A percentile compares a stretch with the other conserved stretches of the same genome.
These are phyloP conservation scores for Boechera retrofracta DNA, from an alignment of 345 rosid species.

Conservation along the genomic window DNA sequence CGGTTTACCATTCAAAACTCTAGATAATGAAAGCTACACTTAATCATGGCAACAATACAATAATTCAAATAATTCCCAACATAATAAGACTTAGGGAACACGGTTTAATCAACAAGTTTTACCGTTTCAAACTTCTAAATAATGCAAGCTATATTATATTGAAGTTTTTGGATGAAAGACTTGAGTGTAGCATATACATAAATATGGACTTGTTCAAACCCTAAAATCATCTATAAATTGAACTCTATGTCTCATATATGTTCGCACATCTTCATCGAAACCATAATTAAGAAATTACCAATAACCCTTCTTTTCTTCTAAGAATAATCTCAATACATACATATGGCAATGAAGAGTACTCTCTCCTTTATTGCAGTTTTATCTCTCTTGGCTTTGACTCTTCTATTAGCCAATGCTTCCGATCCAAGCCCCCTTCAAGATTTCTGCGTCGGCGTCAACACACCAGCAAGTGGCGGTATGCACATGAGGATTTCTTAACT, in stretches of 20 bases:
- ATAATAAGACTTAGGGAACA: conserved; percentile 1
- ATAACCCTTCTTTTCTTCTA: neutral
- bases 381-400: conserved; percentile 29
- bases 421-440: conserved; percentile 41
- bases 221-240: conserved; percentile 5
- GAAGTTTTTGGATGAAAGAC: neutral
- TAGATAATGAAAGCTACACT: conserved; percentile 13
- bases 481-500: neutral
- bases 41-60: neutral
- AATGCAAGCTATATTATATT: neutral
- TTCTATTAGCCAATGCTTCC: conserved; percentile 27
- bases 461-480: conserved; percentile 34
- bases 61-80: neutral
- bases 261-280: conserved; percentile 12
- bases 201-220: conserved; percentile 23
- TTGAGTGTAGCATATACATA: neutral
- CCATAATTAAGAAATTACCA: neutral
- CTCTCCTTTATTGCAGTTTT: conserved; percentile 21
- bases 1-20: conserved; percentile 27
- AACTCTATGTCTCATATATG: neutral
- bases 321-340: conserved; percentile 1
- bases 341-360: conserved; percentile 1
- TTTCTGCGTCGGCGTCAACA: conserved; percentile 36
- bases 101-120: neutral
- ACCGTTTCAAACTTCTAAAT: conserved; percentile 13